Evolutionary conservation across 2,329 filamentous ascomycete genomes (phyloP).

Genomic region (Apiospora phragmitis): DNA sequence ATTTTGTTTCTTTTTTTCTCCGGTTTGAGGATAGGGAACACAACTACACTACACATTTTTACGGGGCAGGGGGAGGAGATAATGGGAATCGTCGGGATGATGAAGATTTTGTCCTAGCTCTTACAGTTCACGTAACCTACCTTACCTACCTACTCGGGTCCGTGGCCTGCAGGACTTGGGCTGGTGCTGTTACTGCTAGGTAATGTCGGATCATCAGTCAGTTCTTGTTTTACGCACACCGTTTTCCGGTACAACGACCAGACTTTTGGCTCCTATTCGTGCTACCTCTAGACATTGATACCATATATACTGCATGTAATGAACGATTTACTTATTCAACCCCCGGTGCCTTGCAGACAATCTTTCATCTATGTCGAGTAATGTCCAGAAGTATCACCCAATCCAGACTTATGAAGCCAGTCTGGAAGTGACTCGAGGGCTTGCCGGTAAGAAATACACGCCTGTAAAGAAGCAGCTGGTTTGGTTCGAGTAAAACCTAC

Average conservation of each 20-base stretch:
- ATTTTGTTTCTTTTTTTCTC: neutral
- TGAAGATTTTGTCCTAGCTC: neutral
- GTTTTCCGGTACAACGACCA: neutral
- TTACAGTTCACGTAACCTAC: neutral
- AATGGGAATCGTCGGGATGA: neutral
- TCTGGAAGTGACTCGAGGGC: neutral
- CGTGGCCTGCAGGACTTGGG: neutral
- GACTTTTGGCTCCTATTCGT: neutral
- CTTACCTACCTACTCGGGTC: neutral
- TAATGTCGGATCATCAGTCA: constrained; percentile 8
- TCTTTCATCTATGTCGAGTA: neutral
- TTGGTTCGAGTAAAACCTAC: neutral
- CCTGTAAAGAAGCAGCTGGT: neutral
- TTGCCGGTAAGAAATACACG: neutral
- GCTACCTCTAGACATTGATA: neutral
- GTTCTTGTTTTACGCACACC: neutral
- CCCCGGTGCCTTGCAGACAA: neutral
- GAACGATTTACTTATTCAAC: neutral
- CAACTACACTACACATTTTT: neutral
- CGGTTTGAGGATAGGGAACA: neutral
- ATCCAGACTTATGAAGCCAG: neutral
- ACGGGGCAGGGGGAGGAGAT: neutral
- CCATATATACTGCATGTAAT: neutral
- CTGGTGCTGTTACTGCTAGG: constrained; percentile 10
- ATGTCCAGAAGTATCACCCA: neutral